phyloP scores from a whole-genome alignment of 2,329 filamentous ascomycete genomes.

The Nemania sp. region DNA sequence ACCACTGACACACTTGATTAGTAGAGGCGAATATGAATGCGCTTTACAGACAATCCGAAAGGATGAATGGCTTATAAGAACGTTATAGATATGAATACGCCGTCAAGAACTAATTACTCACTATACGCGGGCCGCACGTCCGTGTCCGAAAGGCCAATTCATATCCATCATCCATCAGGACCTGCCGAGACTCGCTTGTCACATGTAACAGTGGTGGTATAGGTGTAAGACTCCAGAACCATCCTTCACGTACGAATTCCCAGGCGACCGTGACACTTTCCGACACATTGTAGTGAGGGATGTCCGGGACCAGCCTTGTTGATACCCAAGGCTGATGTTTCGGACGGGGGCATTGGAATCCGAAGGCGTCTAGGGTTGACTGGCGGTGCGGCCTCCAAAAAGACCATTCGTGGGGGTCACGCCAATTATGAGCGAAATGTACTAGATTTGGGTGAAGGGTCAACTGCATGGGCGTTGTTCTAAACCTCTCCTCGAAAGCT shows the following conservation, averaged over 20 bases:
- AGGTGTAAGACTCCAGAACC: conserved; percentile 26
- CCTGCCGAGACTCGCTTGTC: conserved; percentile 36
- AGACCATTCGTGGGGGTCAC: background rate
- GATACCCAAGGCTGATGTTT: conserved; percentile 23
- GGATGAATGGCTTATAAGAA: no score
- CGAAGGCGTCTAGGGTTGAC: conserved; percentile 17
- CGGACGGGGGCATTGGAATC: conserved; percentile 7
- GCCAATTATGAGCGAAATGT: conserved; percentile 28
- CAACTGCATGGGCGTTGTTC: conserved; percentile 16
- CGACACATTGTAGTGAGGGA: conserved; percentile 16
- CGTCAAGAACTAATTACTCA: background rate
- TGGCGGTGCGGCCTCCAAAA: conserved; percentile 6
- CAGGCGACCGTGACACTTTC: conserved; percentile 18
- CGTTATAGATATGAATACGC: no score
- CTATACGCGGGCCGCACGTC: conserved; percentile 22
- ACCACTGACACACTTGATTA: conserved; percentile 19
- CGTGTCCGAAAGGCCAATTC: conserved; percentile 30
- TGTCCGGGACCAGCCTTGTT: conserved; percentile 16
- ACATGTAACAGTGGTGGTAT: conserved; percentile 35
- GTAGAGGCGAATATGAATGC: background rate
- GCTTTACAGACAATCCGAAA: background rate
- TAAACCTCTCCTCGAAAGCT: conserved; percentile 10
- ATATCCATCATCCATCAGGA: conserved; percentile 24
- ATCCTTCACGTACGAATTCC: conserved; percentile 20
- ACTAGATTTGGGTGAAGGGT: conserved; percentile 25